Conservation (phyloP, 768 basidiomycete genomes). For the Tulasnella sp. region DNA sequence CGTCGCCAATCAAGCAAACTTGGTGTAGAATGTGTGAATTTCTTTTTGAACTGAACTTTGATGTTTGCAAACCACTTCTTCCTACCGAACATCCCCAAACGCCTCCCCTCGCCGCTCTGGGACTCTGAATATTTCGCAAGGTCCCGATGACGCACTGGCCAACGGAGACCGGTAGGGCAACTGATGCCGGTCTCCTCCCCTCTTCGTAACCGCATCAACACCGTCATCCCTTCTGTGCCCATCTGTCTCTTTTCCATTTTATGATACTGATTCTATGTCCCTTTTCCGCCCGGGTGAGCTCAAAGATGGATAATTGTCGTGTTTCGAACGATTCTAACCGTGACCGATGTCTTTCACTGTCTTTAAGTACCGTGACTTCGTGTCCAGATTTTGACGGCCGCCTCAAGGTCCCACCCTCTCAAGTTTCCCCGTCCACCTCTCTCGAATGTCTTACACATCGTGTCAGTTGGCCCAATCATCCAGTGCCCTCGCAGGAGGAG, state of each 20-base stretch:
- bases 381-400: not conserved
- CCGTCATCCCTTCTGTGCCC: constrained; percentile 10
- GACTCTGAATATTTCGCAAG: too few species aligned
- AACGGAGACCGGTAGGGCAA: not conserved
- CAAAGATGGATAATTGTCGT: too few species aligned
- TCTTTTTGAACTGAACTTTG: too few species aligned
- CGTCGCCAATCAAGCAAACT: too few species aligned
- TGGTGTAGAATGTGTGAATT: too few species aligned
- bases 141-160: too few species aligned
- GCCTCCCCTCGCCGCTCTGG: too few species aligned
- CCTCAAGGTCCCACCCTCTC: not conserved
- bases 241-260: constrained; percentile 1
- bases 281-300: not conserved
- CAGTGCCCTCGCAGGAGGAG: not conserved
- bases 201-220: constrained; percentile 6
- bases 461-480: not conserved
- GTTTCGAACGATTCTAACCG: too few species aligned
- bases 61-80: too few species aligned
- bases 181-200: not conserved
- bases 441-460: constrained; percentile 9
- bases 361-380: not conserved
- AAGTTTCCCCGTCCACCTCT: constrained; percentile 1
- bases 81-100: too few species aligned
- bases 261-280: not conserved
- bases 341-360: not conserved